Conservation (phyloP, 176 grass and related monocot genomes). For the Secale cereale region DNA sequence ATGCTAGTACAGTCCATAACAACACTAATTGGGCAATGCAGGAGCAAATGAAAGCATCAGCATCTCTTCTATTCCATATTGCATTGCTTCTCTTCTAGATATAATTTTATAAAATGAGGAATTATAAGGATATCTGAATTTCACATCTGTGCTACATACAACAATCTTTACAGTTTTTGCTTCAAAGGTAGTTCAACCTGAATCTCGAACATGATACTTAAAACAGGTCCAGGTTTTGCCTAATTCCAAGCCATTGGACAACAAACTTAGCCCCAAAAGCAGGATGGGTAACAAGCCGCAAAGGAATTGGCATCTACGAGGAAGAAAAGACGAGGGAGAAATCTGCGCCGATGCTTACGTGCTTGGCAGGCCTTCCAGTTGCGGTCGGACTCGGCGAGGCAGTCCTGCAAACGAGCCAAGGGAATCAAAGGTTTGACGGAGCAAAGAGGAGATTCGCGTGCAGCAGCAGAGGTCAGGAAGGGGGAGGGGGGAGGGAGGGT, state of each 20-base stretch:
- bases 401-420: constrained; percentile 49
- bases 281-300: not conserved
- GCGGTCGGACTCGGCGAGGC: constrained; percentile 63
- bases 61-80: not conserved
- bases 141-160: not conserved
- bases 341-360: constrained; percentile 33
- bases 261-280: not conserved
- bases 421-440: not conserved
- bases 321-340: not conserved
- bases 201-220: not conserved
- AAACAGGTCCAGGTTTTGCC: not conserved
- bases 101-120: not conserved
- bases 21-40: not conserved
- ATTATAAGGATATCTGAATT: not conserved
- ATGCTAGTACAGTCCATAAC: not conserved
- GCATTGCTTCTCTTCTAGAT: not conserved
- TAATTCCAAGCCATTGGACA: not conserved
- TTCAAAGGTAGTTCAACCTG: not conserved
- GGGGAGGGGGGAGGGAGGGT: not conserved
- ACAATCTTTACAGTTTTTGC: not conserved
- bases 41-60: not conserved
- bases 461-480: not conserved
- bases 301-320: not conserved
- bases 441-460: not conserved
- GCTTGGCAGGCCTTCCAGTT: constrained; percentile 92